Evolutionary conservation across 495 filamentous ascomycete species (phyloP), one percentile per base, ranked within the genome.

Genomic region (Annulohypoxylon stygium): DNA sequence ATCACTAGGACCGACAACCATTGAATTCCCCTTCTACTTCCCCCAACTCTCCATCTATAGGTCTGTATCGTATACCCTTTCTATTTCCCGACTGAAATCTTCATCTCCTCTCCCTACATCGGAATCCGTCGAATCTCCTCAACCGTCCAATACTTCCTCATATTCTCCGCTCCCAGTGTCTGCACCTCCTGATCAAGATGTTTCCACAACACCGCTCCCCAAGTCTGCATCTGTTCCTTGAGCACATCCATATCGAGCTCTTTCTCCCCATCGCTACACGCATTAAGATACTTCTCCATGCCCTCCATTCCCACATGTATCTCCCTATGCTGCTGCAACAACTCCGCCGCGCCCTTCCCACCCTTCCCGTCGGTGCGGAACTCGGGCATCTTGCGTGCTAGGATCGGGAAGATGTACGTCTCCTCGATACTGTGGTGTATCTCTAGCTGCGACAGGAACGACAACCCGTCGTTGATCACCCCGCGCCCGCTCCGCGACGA

Each of bases 341-440:
- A 78, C 78, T 93, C 87, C 20, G 89, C 81, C 30, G 90, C 87
- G 41, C 86, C 83, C 26, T 80, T 60, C 3, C 61, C 67, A 1
- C 62, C 62, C 25, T 67, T 67, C 1, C 55, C 69, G 14, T 76
- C 78, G 7, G n/a, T 61, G 20, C 78, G 81, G 76, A 97, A 98
- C 58, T 90, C 90, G 7, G 95, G 92, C 94, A 97, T 97, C 71
- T 88, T 90, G 53, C 79, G 81, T 23, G 91, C 93, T 10, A 98
- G 86, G 3, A 91, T 67, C 14, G 94, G 94, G 79, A 96, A 96
- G 43, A 98, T 84, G 74, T 94, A 89, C 23, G 84, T 83, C 78
- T 98, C 95, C 79, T 98, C 94, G 72, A 97, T 95, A 39, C 77
- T 81, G 81, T 98, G 94, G 84, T 98, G 94, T 62, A 89, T 81